These are phyloP conservation scores for Ceratocystis lukuohia DNA, from an alignment of 2,329 filamentous ascomycete species.

Conservation along the genomic window DNA sequence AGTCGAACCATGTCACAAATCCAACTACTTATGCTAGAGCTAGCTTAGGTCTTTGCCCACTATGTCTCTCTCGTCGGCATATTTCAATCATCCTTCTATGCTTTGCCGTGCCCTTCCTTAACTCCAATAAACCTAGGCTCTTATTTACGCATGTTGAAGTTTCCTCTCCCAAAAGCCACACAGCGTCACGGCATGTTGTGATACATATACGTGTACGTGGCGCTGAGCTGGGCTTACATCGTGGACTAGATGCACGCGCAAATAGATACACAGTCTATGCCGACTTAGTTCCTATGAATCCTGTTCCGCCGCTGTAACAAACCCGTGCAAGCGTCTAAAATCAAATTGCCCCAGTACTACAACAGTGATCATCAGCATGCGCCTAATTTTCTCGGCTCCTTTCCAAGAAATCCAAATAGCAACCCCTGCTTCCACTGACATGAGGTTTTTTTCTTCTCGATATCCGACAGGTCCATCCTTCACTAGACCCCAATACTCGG, in stretches of 20 bases:
- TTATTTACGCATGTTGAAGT: neutral
- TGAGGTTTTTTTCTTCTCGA: too few species aligned
- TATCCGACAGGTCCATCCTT: neutral
- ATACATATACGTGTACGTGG: slow-evolving; percentile 3
- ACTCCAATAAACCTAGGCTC: neutral
- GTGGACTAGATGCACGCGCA: neutral
- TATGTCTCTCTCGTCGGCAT: too few species aligned
- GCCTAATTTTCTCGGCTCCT: neutral
- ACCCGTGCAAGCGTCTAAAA: neutral
- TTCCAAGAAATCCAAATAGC: neutral
- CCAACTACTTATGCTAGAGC: neutral
- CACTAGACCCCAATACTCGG: neutral
- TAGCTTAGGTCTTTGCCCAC: neutral
- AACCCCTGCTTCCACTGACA: neutral
- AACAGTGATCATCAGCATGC: neutral
- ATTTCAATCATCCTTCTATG: too few species aligned
- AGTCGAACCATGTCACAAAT: neutral
- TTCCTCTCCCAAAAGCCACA: neutral
- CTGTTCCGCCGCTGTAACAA: neutral
- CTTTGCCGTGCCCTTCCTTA: too few species aligned
- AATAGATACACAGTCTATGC: neutral
- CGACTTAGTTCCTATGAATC: neutral
- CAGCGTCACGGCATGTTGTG: neutral
- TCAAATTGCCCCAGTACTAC: neutral
- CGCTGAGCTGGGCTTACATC: neutral